Evolutionary conservation across 2,329 filamentous ascomycete genomes (phyloP).

Genomic region (Fusarium sterilihyphosum): DNA sequence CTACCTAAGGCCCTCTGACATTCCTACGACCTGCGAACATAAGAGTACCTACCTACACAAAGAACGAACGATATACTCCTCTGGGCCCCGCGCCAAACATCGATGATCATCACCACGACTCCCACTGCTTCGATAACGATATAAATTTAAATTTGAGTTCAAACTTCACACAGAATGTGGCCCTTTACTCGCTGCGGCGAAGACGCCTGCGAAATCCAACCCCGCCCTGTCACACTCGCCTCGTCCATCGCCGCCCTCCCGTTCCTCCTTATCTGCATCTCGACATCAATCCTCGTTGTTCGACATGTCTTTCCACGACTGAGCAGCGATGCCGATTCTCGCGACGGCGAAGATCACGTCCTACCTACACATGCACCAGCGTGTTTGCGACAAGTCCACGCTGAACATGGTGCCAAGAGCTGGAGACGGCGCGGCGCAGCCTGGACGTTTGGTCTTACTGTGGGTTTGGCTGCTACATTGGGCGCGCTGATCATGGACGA

Average conservation of each 20-base stretch:
- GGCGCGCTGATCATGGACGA: slow-evolving; percentile 86
- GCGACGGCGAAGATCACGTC: slow-evolving; percentile 69
- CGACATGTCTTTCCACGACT: slow-evolving; percentile 79
- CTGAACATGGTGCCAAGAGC: slow-evolving; percentile 65
- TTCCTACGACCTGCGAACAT: neutral
- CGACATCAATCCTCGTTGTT: slow-evolving; percentile 70
- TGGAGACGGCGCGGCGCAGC: slow-evolving; percentile 64
- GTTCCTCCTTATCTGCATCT: slow-evolving; percentile 75
- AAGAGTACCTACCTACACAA: neutral
- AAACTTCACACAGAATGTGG: slow-evolving; percentile 47
- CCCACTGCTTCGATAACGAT: neutral
- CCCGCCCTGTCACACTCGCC: slow-evolving; percentile 54
- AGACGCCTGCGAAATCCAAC: slow-evolving; percentile 64
- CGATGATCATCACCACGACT: slow-evolving; percentile 1
- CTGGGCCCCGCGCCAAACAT: slow-evolving; percentile 13
- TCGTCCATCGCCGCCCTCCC: slow-evolving; percentile 71
- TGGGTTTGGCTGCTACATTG: slow-evolving; percentile 80
- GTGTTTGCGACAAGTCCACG: slow-evolving; percentile 66
- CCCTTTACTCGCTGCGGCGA: slow-evolving; percentile 61
- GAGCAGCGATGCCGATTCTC: slow-evolving; percentile 60
- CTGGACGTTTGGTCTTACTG: slow-evolving; percentile 77
- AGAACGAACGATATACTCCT: neutral
- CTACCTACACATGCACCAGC: slow-evolving; percentile 71
- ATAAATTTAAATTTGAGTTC: neutral
- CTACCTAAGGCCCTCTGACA: neutral